Evolutionary conservation across 2,329 filamentous ascomycete genomes (phyloP), one percentile per base, ranked within the genome.

Genomic region (Pseudogymnoascus sp.): DNA sequence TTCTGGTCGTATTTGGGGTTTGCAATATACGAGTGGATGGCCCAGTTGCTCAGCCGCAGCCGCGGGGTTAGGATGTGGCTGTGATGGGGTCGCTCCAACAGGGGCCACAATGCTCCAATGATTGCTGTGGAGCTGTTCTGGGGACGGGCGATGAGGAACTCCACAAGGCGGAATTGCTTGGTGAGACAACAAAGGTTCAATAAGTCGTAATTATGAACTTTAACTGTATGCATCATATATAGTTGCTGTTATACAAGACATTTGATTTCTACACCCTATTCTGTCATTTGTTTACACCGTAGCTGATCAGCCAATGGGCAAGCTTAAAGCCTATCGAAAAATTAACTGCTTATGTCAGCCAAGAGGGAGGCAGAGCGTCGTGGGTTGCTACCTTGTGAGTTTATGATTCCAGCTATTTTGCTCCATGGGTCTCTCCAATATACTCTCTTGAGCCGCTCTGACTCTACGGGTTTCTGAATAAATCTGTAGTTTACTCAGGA

Each of bases 61-160:
- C 47, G 47, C 47, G 47, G 47, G 47, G 47, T 54, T 54, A 54
- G 29, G 47, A 54, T 54, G 47, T 54, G 47, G 47, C 47, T 54
- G 47, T 54, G 47, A 54, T 54, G 29, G 21, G 47, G 47, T 54
- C 29, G n/a, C 15, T 35, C 29, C 26, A 54, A 54, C 47, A 54
- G 47, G 47, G 47, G 47, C 47, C 29, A 29, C 29, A 9, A 31
- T 17, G 44, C 44, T 33, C 44, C 44, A 54, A 54, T 54, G 44
- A 54, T 54, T 54, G 44, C 9, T n/a, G 44, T 31, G 44, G 24
- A 50, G 8, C 26, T 17, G 44, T 15, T n/a, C n/a, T 50, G 44
- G 44, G 1, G 44, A 3, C 13, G 4, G 4, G 21, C 26, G 26
- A 54, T 54, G 44, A 35, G 47, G 47, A 54, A 54, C 47, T 54